phyloP scores from a whole-genome alignment of 2,329 filamentous ascomycete species.

The Chrysoporthe puriensis region DNA sequence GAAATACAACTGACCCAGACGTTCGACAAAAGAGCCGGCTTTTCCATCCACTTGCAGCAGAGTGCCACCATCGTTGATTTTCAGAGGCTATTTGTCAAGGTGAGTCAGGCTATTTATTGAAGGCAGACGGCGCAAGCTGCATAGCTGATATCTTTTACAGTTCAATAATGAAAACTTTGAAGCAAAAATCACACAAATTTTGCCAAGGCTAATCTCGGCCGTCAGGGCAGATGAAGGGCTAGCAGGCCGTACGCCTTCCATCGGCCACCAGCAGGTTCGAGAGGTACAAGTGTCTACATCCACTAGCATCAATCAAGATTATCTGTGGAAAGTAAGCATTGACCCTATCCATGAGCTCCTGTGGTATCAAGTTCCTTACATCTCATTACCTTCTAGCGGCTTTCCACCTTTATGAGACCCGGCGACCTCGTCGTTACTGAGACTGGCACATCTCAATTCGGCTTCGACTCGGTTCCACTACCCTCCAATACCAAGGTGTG shows the following conservation, averaged over 20 bases:
- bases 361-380: neutral
- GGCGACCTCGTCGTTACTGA: slow-evolving; percentile 32
- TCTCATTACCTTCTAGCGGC: neutral
- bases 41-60: neutral
- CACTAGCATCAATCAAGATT: neutral
- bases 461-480: slow-evolving; percentile 23
- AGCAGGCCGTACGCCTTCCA: neutral
- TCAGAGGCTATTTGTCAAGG: neutral
- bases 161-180: slow-evolving; percentile 29
- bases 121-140: neutral
- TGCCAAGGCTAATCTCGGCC: slow-evolving; percentile 26
- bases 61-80: neutral
- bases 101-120: neutral
- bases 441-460: slow-evolving; percentile 32
- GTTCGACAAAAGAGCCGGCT: neutral
- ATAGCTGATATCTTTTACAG: slow-evolving; percentile 11
- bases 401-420: slow-evolving; percentile 26
- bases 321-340: neutral
- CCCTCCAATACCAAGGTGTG: slow-evolving; percentile 26
- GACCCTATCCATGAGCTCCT: neutral
- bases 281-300: neutral
- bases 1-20: neutral
- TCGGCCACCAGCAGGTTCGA: neutral
- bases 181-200: slow-evolving; percentile 29
- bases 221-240: slow-evolving; percentile 20